Conservation (phyloP, 495 filamentous ascomycete species). For the Endocarpon pusillum region DNA sequence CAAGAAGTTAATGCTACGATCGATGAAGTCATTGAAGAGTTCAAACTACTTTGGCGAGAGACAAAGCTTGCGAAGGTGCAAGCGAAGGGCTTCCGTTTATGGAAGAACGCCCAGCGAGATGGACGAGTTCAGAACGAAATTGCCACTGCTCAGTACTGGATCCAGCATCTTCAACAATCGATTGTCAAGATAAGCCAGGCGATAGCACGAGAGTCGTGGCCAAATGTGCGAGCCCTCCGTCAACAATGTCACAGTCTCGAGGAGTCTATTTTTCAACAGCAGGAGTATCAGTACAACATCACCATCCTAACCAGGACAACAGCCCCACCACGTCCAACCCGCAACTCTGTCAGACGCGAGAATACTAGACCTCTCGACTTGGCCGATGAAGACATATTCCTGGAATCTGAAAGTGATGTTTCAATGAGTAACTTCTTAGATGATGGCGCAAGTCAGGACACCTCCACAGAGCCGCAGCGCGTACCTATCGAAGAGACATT, state of each 20-base stretch:
- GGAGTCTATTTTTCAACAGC: slow-evolving; percentile 38
- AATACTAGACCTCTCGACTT: too few species aligned
- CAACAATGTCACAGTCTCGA: slow-evolving; percentile 41
- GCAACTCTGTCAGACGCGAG: too few species aligned
- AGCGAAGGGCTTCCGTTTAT: slow-evolving; percentile 39
- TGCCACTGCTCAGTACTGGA: slow-evolving; percentile 7
- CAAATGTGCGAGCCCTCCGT: slow-evolving; percentile 24
- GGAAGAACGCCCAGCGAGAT: slow-evolving; percentile 30
- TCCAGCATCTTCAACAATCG: slow-evolving; percentile 26
- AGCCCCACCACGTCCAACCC: neutral
- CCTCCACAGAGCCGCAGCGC: too few species aligned
- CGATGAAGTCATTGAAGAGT: slow-evolving; percentile 30
- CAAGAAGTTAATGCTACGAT: slow-evolving; percentile 35
- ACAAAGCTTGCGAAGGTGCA: slow-evolving; percentile 35
- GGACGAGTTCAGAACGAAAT: slow-evolving; percentile 6
- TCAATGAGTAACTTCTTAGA: too few species aligned
- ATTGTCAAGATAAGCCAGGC: slow-evolving; percentile 31
- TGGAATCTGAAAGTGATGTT: too few species aligned
- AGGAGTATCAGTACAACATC: slow-evolving; percentile 36
- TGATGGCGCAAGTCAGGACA: too few species aligned
- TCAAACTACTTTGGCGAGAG: slow-evolving; percentile 39
- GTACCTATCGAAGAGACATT: too few species aligned
- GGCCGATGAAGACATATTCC: too few species aligned
- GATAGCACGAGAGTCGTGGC: slow-evolving; percentile 34
- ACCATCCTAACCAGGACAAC: slow-evolving; percentile 9